These are phyloP conservation scores for Nelumbo lutea DNA, from an alignment of 164 flowering plant genomes.

Conservation along the genomic window DNA sequence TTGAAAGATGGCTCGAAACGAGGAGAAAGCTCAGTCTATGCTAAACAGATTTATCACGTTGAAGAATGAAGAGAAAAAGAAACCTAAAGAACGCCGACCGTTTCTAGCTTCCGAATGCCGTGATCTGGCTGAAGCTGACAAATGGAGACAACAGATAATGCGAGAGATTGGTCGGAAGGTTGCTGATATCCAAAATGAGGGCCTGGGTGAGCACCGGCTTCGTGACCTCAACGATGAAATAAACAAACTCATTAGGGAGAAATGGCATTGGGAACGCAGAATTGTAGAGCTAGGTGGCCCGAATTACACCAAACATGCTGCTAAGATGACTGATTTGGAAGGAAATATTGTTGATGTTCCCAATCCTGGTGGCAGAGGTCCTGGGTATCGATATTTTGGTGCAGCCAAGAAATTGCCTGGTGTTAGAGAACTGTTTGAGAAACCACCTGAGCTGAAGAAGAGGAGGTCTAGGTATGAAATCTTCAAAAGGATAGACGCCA, in stretches of 20 bases:
- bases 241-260: conserved; percentile 85
- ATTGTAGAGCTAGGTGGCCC: conserved; percentile 88
- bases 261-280: conserved; percentile 81
- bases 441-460: conserved; percentile 85
- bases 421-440: conserved; percentile 80
- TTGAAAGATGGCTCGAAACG: conserved; percentile 76
- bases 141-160: conserved; percentile 95
- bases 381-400: conserved; percentile 88
- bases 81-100: conserved; percentile 90
- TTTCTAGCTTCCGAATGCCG: conserved; percentile 94
- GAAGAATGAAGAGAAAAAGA: conserved; percentile 81
- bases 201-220: conserved; percentile 73
- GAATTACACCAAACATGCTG: conserved; percentile 51
- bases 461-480: conserved; percentile 82
- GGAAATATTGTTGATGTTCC: conserved; percentile 95
- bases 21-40: conserved; percentile 98
- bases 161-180: conserved; percentile 41
- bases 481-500: conserved; percentile 85
- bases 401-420: conserved; percentile 95
- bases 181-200: background rate
- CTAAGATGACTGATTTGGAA: conserved; percentile 91
- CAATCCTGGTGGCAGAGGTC: conserved; percentile 88
- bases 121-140: conserved; percentile 87
- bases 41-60: conserved; percentile 75
- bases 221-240: conserved; percentile 93